Base-by-base conservation (phyloP, 1,139 yeast genomes). In the Nakaseomyces sp. region DNA sequence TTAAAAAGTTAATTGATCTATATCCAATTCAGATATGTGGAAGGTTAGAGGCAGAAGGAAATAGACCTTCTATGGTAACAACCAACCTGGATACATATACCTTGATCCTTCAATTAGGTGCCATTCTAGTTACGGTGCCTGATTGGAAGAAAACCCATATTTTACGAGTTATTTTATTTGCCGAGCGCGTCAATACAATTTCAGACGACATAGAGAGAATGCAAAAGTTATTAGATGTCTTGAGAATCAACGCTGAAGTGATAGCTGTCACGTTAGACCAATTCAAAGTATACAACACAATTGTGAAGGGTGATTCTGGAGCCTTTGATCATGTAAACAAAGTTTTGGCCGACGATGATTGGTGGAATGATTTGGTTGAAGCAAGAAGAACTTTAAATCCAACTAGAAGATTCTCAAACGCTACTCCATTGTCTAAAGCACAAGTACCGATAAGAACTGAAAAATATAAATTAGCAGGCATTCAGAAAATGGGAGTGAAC, bases 11-110 rank as follows among this genome's bases (percentile, higher is more conserved):
- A 52, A 87, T 91, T 55, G 98, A 91, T 60, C 66, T 91, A 38
- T 91, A 91, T 61, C 98, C 98, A 0, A 88, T 91, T 54, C 98
- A 91, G 57, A 91, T 91, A 96, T 81, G 94, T 5, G 91, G 94
- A 0, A 78, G 81, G 43, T 76, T 83, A 46, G 72, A 75, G 42
- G 76, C 79, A 44, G 91, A 91, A 7, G 70, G 68, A 19, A 76
- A 77, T 46, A 76, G 84, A 13, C 54, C 60, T 4, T 53, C 62
- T 1, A 50, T 86, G 1, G 61, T 82, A 48, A 82, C 95, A 0
- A 86, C 95, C 0, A 91, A 91, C 58, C 87, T 91, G 59, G 98
- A 91, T 60, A 91, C 98, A 0, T 91, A 88, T 58, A 89, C 97
- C 0, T 72, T 91, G 57, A 91, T 91, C 53, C 68, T 91, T 47